Base-by-base conservation (phyloP, 768 basidiomycete genomes). In the Fistulinella prunicolor region DNA sequence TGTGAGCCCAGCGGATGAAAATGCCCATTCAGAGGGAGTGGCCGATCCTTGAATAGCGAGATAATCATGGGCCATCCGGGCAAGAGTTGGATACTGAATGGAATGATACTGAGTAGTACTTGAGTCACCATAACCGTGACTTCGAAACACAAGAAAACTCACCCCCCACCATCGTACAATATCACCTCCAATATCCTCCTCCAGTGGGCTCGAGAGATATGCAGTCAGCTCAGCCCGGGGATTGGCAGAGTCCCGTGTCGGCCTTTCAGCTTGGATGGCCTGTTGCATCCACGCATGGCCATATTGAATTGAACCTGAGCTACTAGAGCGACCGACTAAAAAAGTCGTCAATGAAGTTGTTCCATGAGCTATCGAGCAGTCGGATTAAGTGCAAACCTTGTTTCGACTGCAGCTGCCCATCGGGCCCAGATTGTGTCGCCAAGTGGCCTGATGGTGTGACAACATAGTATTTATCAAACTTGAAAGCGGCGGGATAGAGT, bases 1-100 rank as follows among this genome's bases (percentile, higher is more conserved):
- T 10, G 59, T 67, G 28, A 64, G 45, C 4, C 62, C 62, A 19
- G 53, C 58, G 53, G 56, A 57, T 10, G 62, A 65, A 46, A 70
- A 68, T 13, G 53, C 53, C 1, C 49, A 16, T 42, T 68, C 65
- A 14, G 66, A 62, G 2, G 61, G 36, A 14, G 53, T 55, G 14
- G 42, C 28, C 35, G 57, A 65, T 2, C 64, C 63, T 43, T 64
- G 62, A 49, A 65, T 57, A n/a, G 60, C 17, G 3, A 36, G 24
- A 20, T 37, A 36, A 37, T 45, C 24, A 29, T 7, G 12, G 10
- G 35, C 24, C 34, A 45, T 45, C 9, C 24, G 17, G 17, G 44
- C 8, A 2, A 45, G 34, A 14, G 44, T 45, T 20, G 34, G 24
- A 37, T 37, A 45, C 9, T 45, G 44, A n/a, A 21, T 24, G 21